Percentiles rank a stretch among this genome's conserved stretches.
Conservation (phyloP, 1,284 basidiomycete genomes). For the Psilocybe mexicana region DNA sequence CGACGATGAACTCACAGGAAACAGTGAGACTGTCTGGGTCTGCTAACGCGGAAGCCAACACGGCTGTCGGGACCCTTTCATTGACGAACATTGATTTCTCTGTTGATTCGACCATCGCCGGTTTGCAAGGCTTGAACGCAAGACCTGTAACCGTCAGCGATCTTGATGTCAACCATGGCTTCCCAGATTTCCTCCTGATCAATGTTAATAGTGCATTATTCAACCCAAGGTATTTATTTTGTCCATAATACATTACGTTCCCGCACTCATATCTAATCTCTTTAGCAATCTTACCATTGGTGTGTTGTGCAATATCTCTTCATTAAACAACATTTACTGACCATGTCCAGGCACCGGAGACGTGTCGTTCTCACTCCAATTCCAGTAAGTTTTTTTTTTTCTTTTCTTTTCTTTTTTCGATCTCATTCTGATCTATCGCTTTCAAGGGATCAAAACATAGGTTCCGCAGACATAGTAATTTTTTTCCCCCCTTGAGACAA, state of each 20-base stretch:
- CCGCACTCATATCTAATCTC: background rate
- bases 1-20: constrained; percentile 52
- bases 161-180: constrained; percentile 74
- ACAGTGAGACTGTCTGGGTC: constrained; percentile 59
- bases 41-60: constrained; percentile 63
- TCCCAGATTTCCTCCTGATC: constrained; percentile 69
- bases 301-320: constrained; percentile 4
- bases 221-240: constrained; percentile 54
- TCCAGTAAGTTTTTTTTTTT: constrained; percentile 45
- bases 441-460: constrained; percentile 52
- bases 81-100: constrained; percentile 63
- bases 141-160: constrained; percentile 59
- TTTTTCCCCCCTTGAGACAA: constrained; percentile 8
- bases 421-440: constrained; percentile 2
- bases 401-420: background rate
- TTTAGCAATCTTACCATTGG: constrained; percentile 71
- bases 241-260: background rate
- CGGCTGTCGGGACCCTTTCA: constrained; percentile 72
- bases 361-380: constrained; percentile 62
- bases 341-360: constrained; percentile 53
- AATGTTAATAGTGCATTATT: constrained; percentile 59
- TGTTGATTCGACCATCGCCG: constrained; percentile 62
- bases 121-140: constrained; percentile 68
- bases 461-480: constrained; percentile 59
- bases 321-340: constrained; percentile 4